These are phyloP conservation scores for Hericium alpestre DNA, from an alignment of 768 basidiomycete genomes.

Conservation along the genomic window DNA sequence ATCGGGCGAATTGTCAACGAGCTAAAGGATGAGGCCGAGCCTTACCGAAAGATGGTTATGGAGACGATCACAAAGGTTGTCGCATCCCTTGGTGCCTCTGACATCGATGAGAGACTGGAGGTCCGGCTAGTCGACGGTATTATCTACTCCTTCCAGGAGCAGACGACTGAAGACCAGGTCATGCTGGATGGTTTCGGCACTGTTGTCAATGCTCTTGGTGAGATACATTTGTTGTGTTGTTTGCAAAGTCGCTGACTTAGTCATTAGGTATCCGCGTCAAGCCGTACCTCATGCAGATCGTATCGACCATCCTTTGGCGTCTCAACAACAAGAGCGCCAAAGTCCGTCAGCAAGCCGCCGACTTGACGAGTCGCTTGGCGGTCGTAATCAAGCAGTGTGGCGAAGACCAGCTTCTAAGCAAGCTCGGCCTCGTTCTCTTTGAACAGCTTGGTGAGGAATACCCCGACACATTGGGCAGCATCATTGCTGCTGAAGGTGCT, in stretches of 20 bases:
- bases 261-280: slow-evolving; percentile 73
- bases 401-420: slow-evolving; percentile 90
- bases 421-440: slow-evolving; percentile 92
- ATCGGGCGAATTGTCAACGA: slow-evolving; percentile 82
- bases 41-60: slow-evolving; percentile 99
- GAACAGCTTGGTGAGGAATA: slow-evolving; percentile 99
- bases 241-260: not conserved
- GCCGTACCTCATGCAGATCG: slow-evolving; percentile 96
- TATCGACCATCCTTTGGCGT: slow-evolving; percentile 97
- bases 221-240: slow-evolving; percentile 10
- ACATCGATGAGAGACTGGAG: slow-evolving; percentile 93
- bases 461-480: slow-evolving; percentile 96
- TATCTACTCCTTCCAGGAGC: slow-evolving; percentile 99
- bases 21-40: slow-evolving; percentile 83
- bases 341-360: slow-evolving; percentile 98
- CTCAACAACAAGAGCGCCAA: slow-evolving; percentile 99
- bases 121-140: slow-evolving; percentile 93
- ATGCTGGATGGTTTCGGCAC: slow-evolving; percentile 99
- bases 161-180: slow-evolving; percentile 96
- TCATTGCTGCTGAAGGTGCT: slow-evolving; percentile 96
- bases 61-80: slow-evolving; percentile 98
- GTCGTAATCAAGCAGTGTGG: slow-evolving; percentile 99
- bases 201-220: slow-evolving; percentile 81
- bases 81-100: slow-evolving; percentile 87
- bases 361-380: slow-evolving; percentile 88